Evolutionary conservation across 441 rosid genomes (phyloP).

Genomic region (Syzygium malaccense): DNA sequence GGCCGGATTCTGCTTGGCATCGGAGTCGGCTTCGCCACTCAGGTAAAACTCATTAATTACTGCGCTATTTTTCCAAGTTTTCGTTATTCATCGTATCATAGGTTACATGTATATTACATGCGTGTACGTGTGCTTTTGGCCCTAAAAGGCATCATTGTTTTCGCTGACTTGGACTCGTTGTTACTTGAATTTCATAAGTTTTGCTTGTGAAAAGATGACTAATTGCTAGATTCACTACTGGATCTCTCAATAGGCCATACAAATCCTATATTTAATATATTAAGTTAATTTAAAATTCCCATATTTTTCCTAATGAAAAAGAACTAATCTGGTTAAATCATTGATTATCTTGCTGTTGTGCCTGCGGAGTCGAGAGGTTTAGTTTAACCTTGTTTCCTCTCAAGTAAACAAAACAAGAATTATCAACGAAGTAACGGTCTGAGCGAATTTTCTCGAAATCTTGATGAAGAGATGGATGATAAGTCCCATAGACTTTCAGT

Average conservation of each 20-base stretch:
- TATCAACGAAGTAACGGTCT: background rate
- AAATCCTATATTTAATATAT: background rate
- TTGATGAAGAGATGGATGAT: background rate
- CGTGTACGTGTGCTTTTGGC: background rate
- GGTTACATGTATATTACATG: background rate
- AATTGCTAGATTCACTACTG: background rate
- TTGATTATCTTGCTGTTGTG: background rate
- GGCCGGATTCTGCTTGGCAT: background rate
- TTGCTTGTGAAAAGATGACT: background rate
- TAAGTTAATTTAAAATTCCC: background rate
- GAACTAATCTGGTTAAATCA: background rate
- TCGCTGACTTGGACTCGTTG: background rate
- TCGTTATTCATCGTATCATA: background rate
- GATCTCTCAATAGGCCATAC: background rate
- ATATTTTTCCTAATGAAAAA: background rate
- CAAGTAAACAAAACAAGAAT: background rate
- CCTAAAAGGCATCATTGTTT: background rate
- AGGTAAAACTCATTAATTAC: background rate
- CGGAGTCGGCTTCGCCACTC: background rate
- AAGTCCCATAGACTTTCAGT: background rate
- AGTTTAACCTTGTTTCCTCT: background rate
- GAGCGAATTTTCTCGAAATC: background rate
- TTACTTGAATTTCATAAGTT: background rate
- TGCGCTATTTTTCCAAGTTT: background rate
- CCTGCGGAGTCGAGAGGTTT: background rate